phyloP scores from a whole-genome alignment of 192 early-diverging fungal genomes.

The Phlyctochytrium planicorne region DNA sequence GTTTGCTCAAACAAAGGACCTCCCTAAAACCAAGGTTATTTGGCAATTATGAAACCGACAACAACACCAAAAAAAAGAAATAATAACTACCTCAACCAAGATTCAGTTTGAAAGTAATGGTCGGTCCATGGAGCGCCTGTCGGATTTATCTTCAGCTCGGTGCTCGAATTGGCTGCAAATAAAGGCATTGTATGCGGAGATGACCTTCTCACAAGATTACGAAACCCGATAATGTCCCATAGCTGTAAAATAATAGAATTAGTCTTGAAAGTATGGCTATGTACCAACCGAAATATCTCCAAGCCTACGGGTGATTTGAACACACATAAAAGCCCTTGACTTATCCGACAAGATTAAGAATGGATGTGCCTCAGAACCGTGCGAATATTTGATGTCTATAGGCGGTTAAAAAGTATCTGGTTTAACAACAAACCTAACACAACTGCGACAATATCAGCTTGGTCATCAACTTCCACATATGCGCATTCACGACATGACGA shows the following conservation, averaged over 20 bases:
- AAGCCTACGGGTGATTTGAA: not conserved
- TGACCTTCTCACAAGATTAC: no score
- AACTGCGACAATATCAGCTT: not conserved
- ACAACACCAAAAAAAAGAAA: no score
- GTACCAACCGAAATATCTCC: not conserved
- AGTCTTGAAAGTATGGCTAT: not conserved
- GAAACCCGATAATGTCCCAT: no score
- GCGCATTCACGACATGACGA: not conserved
- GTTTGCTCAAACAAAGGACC: no score
- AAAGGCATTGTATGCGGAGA: no score
- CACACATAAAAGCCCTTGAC: not conserved
- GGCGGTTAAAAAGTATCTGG: not conserved
- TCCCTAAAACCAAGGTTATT: no score
- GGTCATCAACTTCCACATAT: not conserved
- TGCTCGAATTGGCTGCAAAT: no score
- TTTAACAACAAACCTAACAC: not conserved
- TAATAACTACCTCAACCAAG: no score
- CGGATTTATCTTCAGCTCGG: no score
- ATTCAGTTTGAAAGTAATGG: no score
- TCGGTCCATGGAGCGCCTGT: no score
- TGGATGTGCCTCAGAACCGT: not conserved
- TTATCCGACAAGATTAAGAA: not conserved
- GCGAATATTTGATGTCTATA: not conserved
- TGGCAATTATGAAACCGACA: no score
- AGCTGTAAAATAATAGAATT: not conserved